phyloP scores from a whole-genome alignment of 2,329 filamentous ascomycete genomes.

The Fusarium sacchari region DNA sequence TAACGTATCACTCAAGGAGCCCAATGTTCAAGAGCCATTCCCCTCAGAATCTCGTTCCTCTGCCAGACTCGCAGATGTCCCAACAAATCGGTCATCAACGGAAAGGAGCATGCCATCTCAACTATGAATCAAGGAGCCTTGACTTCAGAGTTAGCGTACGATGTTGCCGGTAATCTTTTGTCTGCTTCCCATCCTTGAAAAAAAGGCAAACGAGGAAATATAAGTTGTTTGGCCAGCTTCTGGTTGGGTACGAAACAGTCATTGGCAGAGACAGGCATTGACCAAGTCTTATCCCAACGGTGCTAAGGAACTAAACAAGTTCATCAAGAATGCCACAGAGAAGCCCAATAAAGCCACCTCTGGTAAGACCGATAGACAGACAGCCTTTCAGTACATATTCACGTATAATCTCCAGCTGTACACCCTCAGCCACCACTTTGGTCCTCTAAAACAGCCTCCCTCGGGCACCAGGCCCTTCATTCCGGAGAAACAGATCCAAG shows the following conservation, averaged over 20 bases:
- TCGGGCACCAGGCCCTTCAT: not conserved
- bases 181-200: not conserved
- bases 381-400: not conserved
- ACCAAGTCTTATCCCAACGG: not conserved
- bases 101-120: not conserved
- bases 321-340: not conserved
- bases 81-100: not conserved
- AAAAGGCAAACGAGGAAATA: not conserved
- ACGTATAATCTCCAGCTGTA: not conserved
- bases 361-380: not conserved
- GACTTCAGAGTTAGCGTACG: not conserved
- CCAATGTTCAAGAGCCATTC: not conserved
- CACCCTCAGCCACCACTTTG: not conserved
- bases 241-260: not conserved
- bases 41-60: not conserved
- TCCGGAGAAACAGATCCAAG: not conserved
- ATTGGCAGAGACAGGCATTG: not conserved
- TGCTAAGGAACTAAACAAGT: not conserved
- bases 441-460: not conserved
- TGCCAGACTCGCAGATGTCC: not conserved
- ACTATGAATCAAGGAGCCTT: not conserved
- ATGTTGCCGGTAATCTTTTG: not conserved
- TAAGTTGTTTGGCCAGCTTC: not conserved
- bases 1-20: not conserved
- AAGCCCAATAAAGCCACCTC: too few species aligned